These are phyloP conservation scores for Aspergillus carlsbadensis DNA, from an alignment of 495 filamentous ascomycete species.

Conservation along the genomic window DNA sequence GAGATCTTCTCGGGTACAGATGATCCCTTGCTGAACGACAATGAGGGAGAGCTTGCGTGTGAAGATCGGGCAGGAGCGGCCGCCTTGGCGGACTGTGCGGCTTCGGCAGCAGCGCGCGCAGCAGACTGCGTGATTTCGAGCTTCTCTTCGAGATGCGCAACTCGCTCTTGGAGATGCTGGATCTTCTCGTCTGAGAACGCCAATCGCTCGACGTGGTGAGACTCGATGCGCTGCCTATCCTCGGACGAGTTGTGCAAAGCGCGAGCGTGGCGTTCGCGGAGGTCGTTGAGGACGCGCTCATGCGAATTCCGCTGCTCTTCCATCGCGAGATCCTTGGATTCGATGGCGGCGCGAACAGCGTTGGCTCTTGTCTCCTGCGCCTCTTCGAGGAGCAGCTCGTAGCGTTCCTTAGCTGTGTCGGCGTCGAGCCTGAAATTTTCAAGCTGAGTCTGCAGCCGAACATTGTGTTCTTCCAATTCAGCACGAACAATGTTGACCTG, in stretches of 20 bases:
- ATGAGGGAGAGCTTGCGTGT: constrained; percentile 43
- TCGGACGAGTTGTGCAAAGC: constrained; percentile 68
- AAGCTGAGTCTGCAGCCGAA: constrained; percentile 64
- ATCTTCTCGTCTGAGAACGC: constrained; percentile 76
- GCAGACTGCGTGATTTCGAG: constrained; percentile 88
- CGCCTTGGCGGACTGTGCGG: constrained; percentile 66
- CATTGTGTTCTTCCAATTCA: constrained; percentile 71
- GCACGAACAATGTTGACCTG: constrained; percentile 77
- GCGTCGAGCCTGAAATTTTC: constrained; percentile 71
- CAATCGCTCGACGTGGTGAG: constrained; percentile 67
- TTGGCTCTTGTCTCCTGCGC: constrained; percentile 51
- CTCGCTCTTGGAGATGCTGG: constrained; percentile 75
- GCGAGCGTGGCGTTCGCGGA: constrained; percentile 67
- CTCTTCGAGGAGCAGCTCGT: constrained; percentile 78
- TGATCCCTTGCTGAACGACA: constrained; percentile 44
- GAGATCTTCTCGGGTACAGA: constrained; percentile 80
- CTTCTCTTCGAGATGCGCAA: constrained; percentile 81
- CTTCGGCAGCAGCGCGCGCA: constrained; percentile 80
- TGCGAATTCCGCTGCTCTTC: constrained; percentile 68
- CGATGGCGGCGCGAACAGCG: constrained; percentile 54
- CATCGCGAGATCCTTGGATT: constrained; percentile 60
- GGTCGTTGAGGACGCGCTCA: constrained; percentile 65
- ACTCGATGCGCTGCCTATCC: constrained; percentile 68
- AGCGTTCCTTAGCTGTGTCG: constrained; percentile 68
- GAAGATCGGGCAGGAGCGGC: constrained; percentile 30